A percentile compares a stretch with the other conserved stretches of the same genome.
Evolutionary conservation across 2,329 filamentous ascomycete species (phyloP).

Genomic region (Purpureocillium lavendulum): DNA sequence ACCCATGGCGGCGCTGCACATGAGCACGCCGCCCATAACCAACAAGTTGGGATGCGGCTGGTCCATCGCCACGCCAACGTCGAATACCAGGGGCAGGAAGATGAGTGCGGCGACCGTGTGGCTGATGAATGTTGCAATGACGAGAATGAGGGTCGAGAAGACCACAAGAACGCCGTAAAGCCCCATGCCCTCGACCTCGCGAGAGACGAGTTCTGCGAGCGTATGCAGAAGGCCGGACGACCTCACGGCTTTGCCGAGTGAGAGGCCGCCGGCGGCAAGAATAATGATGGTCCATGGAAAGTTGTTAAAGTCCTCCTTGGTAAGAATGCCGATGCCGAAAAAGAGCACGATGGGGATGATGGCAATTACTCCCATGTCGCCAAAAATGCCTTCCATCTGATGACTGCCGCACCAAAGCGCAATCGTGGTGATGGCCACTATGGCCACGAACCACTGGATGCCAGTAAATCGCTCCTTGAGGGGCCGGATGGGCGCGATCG

Average conservation of each 20-base stretch:
- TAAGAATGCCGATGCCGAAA: conserved; percentile 92
- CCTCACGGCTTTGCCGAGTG: conserved; percentile 87
- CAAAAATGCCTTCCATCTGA: conserved; percentile 78
- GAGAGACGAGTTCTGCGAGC: conserved; percentile 70
- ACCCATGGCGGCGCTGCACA: conserved; percentile 96
- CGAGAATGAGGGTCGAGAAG: conserved; percentile 75
- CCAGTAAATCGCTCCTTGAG: conserved; percentile 84
- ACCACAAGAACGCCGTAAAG: conserved; percentile 82
- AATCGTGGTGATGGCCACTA: conserved; percentile 79
- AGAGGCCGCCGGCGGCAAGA: conserved; percentile 84
- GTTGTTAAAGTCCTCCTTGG: conserved; percentile 99
- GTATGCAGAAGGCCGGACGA: conserved; percentile 88
- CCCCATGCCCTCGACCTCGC: conserved; percentile 65
- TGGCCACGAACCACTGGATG: conserved; percentile 85
- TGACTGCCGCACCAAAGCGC: conserved; percentile 87
- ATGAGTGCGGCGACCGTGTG: conserved; percentile 96
- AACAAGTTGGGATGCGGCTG: conserved; percentile 88
- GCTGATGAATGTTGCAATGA: conserved; percentile 95
- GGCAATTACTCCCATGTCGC: conserved; percentile 97
- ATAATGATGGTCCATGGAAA: conserved; percentile 99
- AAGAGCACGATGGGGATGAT: conserved; percentile 94
- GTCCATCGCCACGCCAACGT: conserved; percentile 78
- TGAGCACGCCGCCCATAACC: conserved; percentile 90
- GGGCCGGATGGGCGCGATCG: conserved; percentile 83
- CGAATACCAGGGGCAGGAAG: conserved; percentile 79